Evolutionary conservation across 306 rosid genomes (phyloP), one percentile per base, ranked within the genome.

Genomic region (Pueraria montana): DNA sequence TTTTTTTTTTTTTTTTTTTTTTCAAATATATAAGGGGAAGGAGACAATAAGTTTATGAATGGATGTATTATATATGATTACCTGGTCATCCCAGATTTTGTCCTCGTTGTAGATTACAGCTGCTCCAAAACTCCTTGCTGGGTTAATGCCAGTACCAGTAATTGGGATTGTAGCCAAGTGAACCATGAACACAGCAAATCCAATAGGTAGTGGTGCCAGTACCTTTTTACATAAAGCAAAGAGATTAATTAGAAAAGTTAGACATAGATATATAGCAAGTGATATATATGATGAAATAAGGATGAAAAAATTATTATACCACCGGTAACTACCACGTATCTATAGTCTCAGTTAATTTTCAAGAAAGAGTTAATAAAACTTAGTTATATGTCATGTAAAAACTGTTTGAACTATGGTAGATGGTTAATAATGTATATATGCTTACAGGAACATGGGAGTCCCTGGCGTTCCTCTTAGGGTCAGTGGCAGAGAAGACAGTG

Each of bases 401-500:
- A 30, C 4, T 30, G 4, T 30, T 5, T 30, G 4, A 30, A 30
- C 34, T 30, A 30, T 2, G 34, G 4, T 2, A 3, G 4, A n/a
- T n/a, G n/a, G n/a, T n/a, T n/a, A 34, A 34, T 34, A 34, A 34
- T 34, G 40, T 6, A 6, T 34, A 7, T 34, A 34, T 34, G 40
- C 40, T 34, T 43, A 95, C 98, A 24, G 98, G 98, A 82, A 95
- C 95, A 78, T 95, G 98, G 62, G 97, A 95, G 80, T 93, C 98
- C 69, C 98, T 88, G 26, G 98, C 98, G 42, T 72, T 95, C 23
- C 98, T 89, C 86, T 93, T 95, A 34, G 98, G 98, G 70, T 95
- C 97, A 9, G 98, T 95, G 74, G 98, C 98, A 3, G 98, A 87
- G 93, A 95, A 95, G 82, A 95, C 98, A 0, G 98, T 95, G 93